Evolutionary conservation across 495 filamentous ascomycete genomes (phyloP).

Genomic region (Podospora australis): DNA sequence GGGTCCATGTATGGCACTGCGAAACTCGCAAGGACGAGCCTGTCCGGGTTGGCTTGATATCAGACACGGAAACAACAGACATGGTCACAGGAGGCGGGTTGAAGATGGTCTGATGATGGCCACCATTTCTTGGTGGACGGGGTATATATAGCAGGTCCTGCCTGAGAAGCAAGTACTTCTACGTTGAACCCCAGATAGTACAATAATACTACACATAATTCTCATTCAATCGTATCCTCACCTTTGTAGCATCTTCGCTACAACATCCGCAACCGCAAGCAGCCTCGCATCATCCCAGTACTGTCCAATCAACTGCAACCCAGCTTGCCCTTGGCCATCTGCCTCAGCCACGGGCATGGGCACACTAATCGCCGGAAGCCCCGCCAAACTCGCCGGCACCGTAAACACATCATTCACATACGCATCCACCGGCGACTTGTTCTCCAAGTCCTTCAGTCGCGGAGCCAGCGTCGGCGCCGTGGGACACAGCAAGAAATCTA

Average conservation of each 20-base stretch:
- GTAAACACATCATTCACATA: constrained; percentile 96
- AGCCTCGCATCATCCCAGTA: constrained; percentile 76
- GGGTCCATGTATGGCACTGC: not conserved
- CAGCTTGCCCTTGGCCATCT: constrained; percentile 41
- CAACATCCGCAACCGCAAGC: constrained; percentile 46
- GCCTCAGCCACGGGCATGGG: constrained; percentile 49
- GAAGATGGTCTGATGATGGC: too few relatives aligned
- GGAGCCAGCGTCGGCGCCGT: constrained; percentile 78
- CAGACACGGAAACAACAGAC: too few relatives aligned
- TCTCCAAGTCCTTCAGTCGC: constrained; percentile 44
- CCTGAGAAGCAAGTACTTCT: too few relatives aligned
- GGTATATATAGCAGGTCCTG: too few relatives aligned
- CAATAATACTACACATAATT: not conserved
- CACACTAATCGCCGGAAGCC: constrained; percentile 81
- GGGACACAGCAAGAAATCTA: constrained; percentile 85
- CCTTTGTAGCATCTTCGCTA: constrained; percentile 26
- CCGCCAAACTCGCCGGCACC: constrained; percentile 88
- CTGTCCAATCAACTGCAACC: constrained; percentile 86
- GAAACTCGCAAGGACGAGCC: not conserved
- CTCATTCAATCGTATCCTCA: not conserved
- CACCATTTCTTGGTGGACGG: too few relatives aligned
- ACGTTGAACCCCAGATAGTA: too few relatives aligned
- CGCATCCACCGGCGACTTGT: constrained; percentile 31
- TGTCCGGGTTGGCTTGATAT: too few relatives aligned
- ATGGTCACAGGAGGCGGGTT: too few relatives aligned